phyloP scores from a whole-genome alignment of 345 rosid species.

The Alliaria petiolata region DNA sequence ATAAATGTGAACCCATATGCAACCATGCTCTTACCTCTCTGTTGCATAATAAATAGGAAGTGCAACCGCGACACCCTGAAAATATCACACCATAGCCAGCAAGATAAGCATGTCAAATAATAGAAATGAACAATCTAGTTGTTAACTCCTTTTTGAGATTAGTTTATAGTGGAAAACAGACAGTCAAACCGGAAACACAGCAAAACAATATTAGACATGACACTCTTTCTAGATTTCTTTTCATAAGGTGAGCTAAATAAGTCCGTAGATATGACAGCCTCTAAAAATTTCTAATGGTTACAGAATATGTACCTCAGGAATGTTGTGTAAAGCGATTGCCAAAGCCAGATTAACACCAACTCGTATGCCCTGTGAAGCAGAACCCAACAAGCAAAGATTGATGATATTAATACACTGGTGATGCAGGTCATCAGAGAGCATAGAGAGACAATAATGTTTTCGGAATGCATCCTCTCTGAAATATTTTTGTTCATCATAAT shows the following conservation, averaged over 20 bases:
- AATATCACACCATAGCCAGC: conserved; percentile 12
- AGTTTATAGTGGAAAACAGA: neutral
- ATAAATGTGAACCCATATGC: neutral
- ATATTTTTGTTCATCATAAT: neutral
- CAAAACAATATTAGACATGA: neutral
- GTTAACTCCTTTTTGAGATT: neutral
- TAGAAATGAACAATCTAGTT: neutral
- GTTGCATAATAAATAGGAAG: conserved; percentile 96
- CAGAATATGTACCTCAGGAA: conserved; percentile 75
- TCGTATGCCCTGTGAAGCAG: conserved; percentile 67
- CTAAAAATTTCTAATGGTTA: neutral
- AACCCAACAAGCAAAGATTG: conserved; percentile 13
- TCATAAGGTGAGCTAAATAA: neutral
- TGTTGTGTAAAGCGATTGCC: conserved; percentile 97
- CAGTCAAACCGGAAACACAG: neutral
- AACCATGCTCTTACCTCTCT: conserved; percentile 60
- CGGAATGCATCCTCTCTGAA: neutral
- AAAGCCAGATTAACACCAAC: conserved; percentile 94
- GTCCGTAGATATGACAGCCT: conserved; percentile 12
- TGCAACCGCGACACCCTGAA: conserved; percentile 97
- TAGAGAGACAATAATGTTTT: neutral
- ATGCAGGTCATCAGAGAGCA: neutral
- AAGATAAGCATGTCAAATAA: conserved; percentile 19
- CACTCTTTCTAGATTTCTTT: neutral
- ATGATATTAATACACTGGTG: conserved; percentile 1